phyloP scores from a whole-genome alignment of 345 rosid species.

The Microcos paniculata region DNA sequence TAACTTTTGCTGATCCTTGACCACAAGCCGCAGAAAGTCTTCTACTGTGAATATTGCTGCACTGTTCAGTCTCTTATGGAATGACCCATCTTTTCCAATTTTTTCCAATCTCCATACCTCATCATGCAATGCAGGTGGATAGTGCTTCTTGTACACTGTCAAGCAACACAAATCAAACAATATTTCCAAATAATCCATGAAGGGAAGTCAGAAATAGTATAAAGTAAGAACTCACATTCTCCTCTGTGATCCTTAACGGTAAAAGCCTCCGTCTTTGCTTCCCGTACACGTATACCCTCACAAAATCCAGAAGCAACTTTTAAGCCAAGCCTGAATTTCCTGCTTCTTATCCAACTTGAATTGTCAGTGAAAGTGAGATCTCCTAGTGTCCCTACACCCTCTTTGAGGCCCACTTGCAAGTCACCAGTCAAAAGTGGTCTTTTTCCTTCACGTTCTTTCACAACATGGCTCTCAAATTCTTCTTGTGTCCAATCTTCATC shows the following conservation, averaged over 20 bases:
- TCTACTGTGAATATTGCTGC: conserved; percentile 58
- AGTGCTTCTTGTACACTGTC: conserved; percentile 98
- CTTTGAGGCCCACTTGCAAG: conserved; percentile 83
- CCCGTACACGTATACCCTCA: conserved; percentile 81
- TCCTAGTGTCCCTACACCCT: conserved; percentile 94
- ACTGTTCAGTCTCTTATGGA: conserved; percentile 76
- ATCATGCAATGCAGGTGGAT: conserved; percentile 84
- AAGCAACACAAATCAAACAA: conserved; percentile 18
- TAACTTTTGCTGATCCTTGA: conserved; percentile 68
- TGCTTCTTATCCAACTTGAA: conserved; percentile 98
- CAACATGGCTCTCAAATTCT: conserved; percentile 90
- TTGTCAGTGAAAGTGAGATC: conserved; percentile 92
- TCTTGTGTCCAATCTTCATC: conserved; percentile 93
- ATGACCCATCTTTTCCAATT: conserved; percentile 98
- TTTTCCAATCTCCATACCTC: conserved; percentile 99
- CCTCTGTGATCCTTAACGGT: conserved; percentile 98
- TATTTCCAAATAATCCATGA: not conserved
- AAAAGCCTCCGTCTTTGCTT: conserved; percentile 98
- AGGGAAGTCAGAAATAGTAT: not conserved
- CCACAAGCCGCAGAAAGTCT: conserved; percentile 75
- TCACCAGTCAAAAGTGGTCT: conserved; percentile 92
- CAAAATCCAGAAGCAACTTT: conserved; percentile 69
- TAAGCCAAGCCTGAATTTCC: conserved; percentile 95
- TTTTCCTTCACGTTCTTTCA: conserved; percentile 95
- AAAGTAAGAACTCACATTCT: conserved; percentile 55